phyloP scores from a whole-genome alignment of 2,329 filamentous ascomycete genomes.

The Xylariomycetidae sp. region DNA sequence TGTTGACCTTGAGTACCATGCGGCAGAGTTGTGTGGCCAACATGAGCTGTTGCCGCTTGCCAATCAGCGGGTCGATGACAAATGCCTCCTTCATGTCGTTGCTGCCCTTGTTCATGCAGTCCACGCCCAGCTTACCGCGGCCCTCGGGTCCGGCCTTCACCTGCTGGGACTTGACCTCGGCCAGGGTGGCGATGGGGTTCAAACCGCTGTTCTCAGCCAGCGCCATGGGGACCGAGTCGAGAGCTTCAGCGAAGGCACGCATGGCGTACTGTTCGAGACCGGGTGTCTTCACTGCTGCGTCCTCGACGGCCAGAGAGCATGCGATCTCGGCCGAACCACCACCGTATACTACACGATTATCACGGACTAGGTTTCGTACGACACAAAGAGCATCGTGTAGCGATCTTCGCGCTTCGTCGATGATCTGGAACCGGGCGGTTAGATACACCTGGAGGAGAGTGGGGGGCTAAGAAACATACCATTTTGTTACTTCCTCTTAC shows the following conservation, averaged over 20 bases:
- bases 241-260: constrained; percentile 93
- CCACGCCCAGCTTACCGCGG: constrained; percentile 74
- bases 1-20: constrained; percentile 97
- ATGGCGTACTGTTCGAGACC: constrained; percentile 99
- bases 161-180: constrained; percentile 93
- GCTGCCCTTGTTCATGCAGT: constrained; percentile 93
- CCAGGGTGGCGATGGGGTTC: constrained; percentile 91
- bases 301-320: constrained; percentile 92
- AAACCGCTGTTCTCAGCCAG: constrained; percentile 96
- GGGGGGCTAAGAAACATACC: constrained; percentile 49
- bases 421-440: constrained; percentile 82
- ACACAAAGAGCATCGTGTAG: constrained; percentile 97
- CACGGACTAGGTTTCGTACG: constrained; percentile 89
- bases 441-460: too few species aligned
- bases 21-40: constrained; percentile 95
- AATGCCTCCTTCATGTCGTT: constrained; percentile 99
- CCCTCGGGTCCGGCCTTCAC: constrained; percentile 60
- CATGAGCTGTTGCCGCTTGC: constrained; percentile 95
- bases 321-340: constrained; percentile 96
- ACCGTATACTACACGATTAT: constrained; percentile 96
- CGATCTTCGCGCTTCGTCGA: constrained; percentile 97
- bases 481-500: constrained; percentile 99
- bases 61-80: constrained; percentile 96
- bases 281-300: constrained; percentile 88
- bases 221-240: constrained; percentile 91